These are phyloP conservation scores for Eucalyptus camaldulensis DNA, from an alignment of 345 rosid species.

Conservation along the genomic window DNA sequence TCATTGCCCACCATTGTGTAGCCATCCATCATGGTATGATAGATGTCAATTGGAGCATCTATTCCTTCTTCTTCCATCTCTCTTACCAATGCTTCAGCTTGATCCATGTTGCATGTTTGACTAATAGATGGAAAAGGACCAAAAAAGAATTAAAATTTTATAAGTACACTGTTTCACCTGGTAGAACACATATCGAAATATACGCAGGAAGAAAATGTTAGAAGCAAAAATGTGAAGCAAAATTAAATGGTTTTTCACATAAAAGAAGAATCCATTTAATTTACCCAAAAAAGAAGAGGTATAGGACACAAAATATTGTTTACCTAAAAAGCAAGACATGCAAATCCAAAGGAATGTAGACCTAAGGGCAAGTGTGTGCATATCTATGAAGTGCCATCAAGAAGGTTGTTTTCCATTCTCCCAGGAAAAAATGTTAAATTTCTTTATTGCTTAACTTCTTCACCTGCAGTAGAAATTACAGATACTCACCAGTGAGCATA, in stretches of 20 bases:
- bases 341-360: background rate
- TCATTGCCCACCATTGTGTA: slow-evolving; percentile 74
- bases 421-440: background rate
- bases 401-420: background rate
- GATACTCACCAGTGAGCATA: slow-evolving; percentile 74
- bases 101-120: slow-evolving; percentile 67
- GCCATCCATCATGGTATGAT: slow-evolving; percentile 99
- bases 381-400: background rate
- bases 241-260: background rate
- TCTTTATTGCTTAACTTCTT: background rate
- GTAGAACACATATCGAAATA: background rate
- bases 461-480: background rate
- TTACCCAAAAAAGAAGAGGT: background rate
- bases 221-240: background rate
- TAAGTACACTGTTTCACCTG: too few species aligned
- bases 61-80: slow-evolving; percentile 98
- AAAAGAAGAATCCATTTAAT: background rate
- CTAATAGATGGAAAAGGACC: slow-evolving; percentile 14
- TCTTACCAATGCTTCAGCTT: slow-evolving; percentile 79
- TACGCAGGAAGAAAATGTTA: background rate
- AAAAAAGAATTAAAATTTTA: background rate
- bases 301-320: background rate
- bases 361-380: background rate
- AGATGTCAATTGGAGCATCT: slow-evolving; percentile 83
- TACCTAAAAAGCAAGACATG: background rate